Percentiles rank a stretch among this genome's conserved stretches.
phyloP scores from a whole-genome alignment of 768 basidiomycete species.

The Rhodocollybia butyracea region DNA sequence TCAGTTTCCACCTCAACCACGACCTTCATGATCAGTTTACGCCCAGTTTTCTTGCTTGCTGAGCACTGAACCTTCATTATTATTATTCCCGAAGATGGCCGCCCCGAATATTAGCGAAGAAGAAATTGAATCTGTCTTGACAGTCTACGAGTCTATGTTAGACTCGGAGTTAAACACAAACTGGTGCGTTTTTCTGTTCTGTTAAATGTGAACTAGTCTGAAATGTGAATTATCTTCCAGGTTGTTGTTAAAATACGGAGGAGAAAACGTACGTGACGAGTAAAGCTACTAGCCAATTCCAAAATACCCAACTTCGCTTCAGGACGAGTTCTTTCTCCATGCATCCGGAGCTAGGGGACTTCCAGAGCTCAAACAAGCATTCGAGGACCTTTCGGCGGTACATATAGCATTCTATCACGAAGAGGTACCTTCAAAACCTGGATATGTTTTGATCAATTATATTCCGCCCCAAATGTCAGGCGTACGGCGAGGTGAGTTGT shows the following conservation, averaged over 20 bases:
- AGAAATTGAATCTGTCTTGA: neutral
- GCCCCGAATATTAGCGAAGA: slow-evolving; percentile 1
- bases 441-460: slow-evolving; percentile 42
- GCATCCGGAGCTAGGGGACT: slow-evolving; percentile 40
- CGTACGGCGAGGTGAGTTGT: slow-evolving; percentile 27
- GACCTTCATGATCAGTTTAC: neutral
- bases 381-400: slow-evolving; percentile 34
- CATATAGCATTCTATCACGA: slow-evolving; percentile 47
- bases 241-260: neutral
- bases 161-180: slow-evolving; percentile 13
- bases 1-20: neutral
- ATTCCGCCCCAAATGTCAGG: slow-evolving; percentile 40
- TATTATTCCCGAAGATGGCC: neutral
- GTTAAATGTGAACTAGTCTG: no score
- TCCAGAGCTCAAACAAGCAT: slow-evolving; percentile 41
- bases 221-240: no score
- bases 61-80: no score
- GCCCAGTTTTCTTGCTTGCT: neutral
- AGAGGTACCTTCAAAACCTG: slow-evolving; percentile 27
- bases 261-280: slow-evolving; percentile 6
- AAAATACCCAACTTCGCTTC: slow-evolving; percentile 16
- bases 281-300: neutral
- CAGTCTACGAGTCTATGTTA: slow-evolving; percentile 18
- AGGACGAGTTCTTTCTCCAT: slow-evolving; percentile 36
- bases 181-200: slow-evolving; percentile 15